Evolutionary conservation across 2,329 filamentous ascomycete species (phyloP).

Genomic region (Clonostachys chloroleuca): DNA sequence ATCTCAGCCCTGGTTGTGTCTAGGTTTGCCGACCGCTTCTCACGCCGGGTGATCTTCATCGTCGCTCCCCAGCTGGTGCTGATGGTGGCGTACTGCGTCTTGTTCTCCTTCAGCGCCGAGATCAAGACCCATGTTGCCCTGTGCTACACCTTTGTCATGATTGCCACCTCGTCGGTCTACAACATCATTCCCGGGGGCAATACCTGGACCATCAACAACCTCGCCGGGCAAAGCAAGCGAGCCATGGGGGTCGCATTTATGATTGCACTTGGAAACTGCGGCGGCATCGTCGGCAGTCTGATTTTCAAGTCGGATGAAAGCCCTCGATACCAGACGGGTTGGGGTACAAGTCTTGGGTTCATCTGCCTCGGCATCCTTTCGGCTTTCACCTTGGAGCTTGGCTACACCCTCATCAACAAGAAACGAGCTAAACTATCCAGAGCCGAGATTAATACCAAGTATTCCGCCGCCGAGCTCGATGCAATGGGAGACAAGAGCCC

Average conservation of each 20-base stretch:
- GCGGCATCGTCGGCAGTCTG: slow-evolving; percentile 14
- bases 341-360: slow-evolving; percentile 13
- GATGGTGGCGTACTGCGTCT: slow-evolving; percentile 8
- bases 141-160: slow-evolving; percentile 28
- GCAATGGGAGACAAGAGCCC: slow-evolving; percentile 23
- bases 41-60: slow-evolving; percentile 6
- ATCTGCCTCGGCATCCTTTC: slow-evolving; percentile 7
- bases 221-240: slow-evolving; percentile 21
- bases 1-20: slow-evolving; percentile 2
- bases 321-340: slow-evolving; percentile 16
- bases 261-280: slow-evolving; percentile 13
- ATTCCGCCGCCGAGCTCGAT: slow-evolving; percentile 20
- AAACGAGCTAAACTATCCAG: slow-evolving; percentile 12
- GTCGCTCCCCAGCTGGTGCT: slow-evolving; percentile 1
- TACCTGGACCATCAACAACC: slow-evolving; percentile 29
- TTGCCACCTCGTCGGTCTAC: slow-evolving; percentile 31
- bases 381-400: slow-evolving; percentile 10
- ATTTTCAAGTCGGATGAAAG: slow-evolving; percentile 14
- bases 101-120: slow-evolving; percentile 18
- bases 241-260: slow-evolving; percentile 26
- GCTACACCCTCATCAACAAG: slow-evolving; percentile 13
- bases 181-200: slow-evolving; percentile 23
- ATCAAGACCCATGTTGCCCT: slow-evolving; percentile 25
- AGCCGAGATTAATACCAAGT: slow-evolving; percentile 15
- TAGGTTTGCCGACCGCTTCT: slow-evolving; percentile 3